Conservation (phyloP, 176 grass and related monocot species). For the Paspalum vaginatum region DNA sequence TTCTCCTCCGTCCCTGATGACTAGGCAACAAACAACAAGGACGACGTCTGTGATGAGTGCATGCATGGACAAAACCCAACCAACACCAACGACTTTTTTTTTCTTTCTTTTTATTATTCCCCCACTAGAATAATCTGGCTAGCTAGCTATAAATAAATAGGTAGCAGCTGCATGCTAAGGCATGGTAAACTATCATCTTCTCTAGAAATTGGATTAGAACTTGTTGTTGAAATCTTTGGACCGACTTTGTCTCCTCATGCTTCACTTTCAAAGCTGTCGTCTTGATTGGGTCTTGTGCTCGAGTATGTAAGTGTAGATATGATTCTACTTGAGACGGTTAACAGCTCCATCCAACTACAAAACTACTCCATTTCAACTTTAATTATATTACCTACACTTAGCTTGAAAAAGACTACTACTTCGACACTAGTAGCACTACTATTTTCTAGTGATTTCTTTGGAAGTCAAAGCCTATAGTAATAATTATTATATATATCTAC, state of each 20-base stretch:
- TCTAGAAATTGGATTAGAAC: neutral
- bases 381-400: no score
- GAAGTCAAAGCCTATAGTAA: no score
- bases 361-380: neutral
- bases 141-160: neutral
- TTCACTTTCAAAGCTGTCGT: neutral
- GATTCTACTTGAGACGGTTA: neutral
- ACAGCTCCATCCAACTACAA: no score
- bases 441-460: no score
- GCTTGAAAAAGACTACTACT: no score
- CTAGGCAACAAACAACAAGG: constrained; percentile 10
- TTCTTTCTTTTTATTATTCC: neutral
- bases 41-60: neutral
- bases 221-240: neutral
- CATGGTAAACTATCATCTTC: neutral
- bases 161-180: neutral
- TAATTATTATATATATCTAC: no score
- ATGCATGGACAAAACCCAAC: neutral
- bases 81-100: neutral
- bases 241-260: neutral
- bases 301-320: neutral
- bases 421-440: no score
- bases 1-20: neutral
- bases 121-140: neutral
- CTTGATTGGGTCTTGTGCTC: neutral